Base-by-base conservation (phyloP, 371 early-diverging fungal genomes). In the Rhizopus arrhizus region DNA sequence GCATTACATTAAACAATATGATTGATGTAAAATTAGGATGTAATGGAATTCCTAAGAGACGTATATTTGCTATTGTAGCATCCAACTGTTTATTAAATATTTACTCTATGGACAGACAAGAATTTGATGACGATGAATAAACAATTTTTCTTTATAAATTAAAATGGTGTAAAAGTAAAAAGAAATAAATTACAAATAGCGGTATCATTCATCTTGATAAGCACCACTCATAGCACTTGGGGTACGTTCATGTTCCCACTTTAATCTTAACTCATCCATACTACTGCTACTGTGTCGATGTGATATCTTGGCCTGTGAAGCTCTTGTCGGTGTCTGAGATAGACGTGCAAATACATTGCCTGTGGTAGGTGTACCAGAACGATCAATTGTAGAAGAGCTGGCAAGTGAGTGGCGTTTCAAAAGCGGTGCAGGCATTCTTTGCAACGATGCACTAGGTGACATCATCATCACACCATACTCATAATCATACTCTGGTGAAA, bases 261-360 rank as follows among this genome's bases (percentile, higher is more conserved):
- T 53, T 13, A 43, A 38, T 49, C 65, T 65, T 3, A 72, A 45
- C 31, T 72, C 72, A 45, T 72, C 72, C 62, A 72, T 68, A 34
- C 72, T 72, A 34, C 72, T 58, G 11, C 72, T 72, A 43, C 72
- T 72, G 32, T 72, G 65, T 4, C 72, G 62, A 40, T 68, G 59
- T n/a, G 74, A 59, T 57, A 79, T 69, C 49, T 76, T 75, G 22
- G 80, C 80, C 16, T 74, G 73, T 2, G 80, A 79, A 22, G 77
- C 76, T 50, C 76, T 59, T 0, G 80, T 79, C 8, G 76, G 77
- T 10, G 74, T 76, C 51, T 75, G 80, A 5, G 80, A 61, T 22
- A 79, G 62, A 9, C 80, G 70, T 32, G 58, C 73, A 66, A 79
- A 79, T 0, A 79, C 77, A 41, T 76, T 79, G 13, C 68, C 72